These are phyloP conservation scores for Leccinum longicurvipes DNA, from an alignment of 768 basidiomycete genomes.

Conservation along the genomic window DNA sequence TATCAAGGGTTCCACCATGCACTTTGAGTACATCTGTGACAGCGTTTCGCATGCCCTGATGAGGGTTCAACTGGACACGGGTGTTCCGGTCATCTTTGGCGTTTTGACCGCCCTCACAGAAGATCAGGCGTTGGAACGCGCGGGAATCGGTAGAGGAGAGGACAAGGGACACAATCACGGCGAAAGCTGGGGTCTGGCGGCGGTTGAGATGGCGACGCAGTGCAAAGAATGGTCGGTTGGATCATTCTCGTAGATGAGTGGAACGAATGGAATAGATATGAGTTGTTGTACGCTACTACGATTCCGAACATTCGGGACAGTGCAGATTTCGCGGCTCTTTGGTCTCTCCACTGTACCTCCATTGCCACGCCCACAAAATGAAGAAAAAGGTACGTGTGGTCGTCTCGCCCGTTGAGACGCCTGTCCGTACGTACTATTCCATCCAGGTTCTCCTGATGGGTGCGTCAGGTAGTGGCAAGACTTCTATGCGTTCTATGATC, in stretches of 20 bases:
- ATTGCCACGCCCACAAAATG: constrained; percentile 21
- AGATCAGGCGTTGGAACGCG: constrained; percentile 90
- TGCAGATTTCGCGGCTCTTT: too few relatives aligned
- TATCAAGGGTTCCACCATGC: constrained; percentile 98
- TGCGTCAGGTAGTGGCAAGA: constrained; percentile 90
- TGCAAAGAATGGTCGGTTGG: constrained; percentile 67
- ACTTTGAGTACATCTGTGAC: constrained; percentile 99
- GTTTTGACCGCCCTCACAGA: constrained; percentile 91
- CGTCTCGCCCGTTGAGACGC: background rate
- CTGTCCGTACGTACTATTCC: background rate
- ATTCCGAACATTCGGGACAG: background rate
- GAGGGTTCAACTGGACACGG: constrained; percentile 90
- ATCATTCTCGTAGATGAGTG: constrained; percentile 40
- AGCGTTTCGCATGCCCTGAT: constrained; percentile 91
- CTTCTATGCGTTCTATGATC: constrained; percentile 98
- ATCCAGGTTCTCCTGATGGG: constrained; percentile 94
- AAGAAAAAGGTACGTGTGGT: constrained; percentile 30
- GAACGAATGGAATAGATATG: background rate
- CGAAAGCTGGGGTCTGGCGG: constrained; percentile 96
- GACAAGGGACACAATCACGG: constrained; percentile 94
- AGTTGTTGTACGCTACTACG: constrained; percentile 8
- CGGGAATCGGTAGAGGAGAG: constrained; percentile 74
- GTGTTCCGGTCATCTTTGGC: constrained; percentile 94
- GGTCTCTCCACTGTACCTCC: background rate
- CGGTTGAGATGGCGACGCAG: constrained; percentile 86